Conservation (phyloP, 805 yeast genomes). For the Metschnikowia gelsemii region DNA sequence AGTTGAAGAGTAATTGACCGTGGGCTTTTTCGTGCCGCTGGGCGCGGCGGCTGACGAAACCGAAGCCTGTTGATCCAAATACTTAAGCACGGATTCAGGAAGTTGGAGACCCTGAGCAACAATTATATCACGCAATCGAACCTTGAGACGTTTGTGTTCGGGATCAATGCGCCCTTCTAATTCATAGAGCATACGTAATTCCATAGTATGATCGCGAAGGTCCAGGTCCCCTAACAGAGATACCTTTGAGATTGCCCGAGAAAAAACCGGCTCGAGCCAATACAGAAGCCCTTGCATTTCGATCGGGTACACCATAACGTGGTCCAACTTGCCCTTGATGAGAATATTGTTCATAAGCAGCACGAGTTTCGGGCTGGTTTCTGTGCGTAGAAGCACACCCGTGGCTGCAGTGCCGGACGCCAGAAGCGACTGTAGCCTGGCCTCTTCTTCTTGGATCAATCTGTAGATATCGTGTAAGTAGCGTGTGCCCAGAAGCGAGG, state of each 20-base stretch:
- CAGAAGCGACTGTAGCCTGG: conserved; percentile 53
- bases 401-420: conserved; percentile 7
- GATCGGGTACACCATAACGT: conserved; percentile 46
- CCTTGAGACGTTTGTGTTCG: conserved; percentile 48
- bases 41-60: conserved; percentile 9
- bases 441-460: conserved; percentile 62
- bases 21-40: conserved; percentile 7
- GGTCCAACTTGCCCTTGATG: conserved; percentile 54
- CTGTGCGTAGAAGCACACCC: conserved; percentile 19
- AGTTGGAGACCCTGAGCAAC: conserved; percentile 44
- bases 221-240: not conserved
- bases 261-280: conserved; percentile 52
- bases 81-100: conserved; percentile 26
- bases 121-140: conserved; percentile 48
- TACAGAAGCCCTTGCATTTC: conserved; percentile 55
- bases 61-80: conserved; percentile 15
- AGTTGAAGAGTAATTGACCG: conserved; percentile 30
- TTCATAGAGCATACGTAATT: conserved; percentile 48
- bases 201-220: conserved; percentile 26
- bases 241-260: conserved; percentile 8
- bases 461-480: conserved; percentile 53
- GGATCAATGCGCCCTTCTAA: conserved; percentile 55
- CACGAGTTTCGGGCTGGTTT: conserved; percentile 53
- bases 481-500: conserved; percentile 45
- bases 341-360: conserved; percentile 59